Conservation (phyloP, 2,329 filamentous ascomycete genomes). For the Epichloe scottii region DNA sequence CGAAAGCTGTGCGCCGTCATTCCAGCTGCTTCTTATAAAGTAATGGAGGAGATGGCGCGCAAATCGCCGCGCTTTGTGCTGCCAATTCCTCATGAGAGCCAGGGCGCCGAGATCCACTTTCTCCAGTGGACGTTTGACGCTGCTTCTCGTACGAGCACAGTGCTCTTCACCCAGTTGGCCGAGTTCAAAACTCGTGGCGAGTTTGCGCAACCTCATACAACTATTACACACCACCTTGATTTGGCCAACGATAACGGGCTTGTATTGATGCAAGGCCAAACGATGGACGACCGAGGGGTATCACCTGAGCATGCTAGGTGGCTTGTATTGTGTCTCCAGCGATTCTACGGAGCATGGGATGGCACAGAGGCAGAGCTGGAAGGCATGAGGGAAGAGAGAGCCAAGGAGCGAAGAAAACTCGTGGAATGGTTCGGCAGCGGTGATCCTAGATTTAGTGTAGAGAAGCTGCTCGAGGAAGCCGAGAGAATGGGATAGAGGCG, state of each 20-base stretch:
- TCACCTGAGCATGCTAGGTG: conserved; percentile 73
- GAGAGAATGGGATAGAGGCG: conserved; percentile 54
- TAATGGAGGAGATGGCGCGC: conserved; percentile 59
- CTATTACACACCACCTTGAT: conserved; percentile 82
- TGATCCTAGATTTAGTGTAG: conserved; percentile 67
- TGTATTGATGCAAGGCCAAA: conserved; percentile 74
- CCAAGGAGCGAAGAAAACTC: conserved; percentile 52
- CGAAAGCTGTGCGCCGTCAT: conserved; percentile 76
- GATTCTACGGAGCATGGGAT: conserved; percentile 70
- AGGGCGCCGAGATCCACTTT: conserved; percentile 86
- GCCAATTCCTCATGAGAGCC: conserved; percentile 57
- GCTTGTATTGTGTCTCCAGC: conserved; percentile 84
- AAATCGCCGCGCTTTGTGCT: conserved; percentile 81
- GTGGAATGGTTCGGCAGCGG: conserved; percentile 73
- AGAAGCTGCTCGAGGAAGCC: conserved; percentile 76
- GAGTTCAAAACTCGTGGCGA: conserved; percentile 87
- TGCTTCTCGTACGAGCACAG: conserved; percentile 50
- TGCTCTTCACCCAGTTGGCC: conserved; percentile 88
- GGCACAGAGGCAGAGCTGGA: conserved; percentile 23
- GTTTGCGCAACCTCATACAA: conserved; percentile 85
- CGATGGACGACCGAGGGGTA: conserved; percentile 65
- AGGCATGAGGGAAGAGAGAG: conserved; percentile 39
- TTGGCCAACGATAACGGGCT: conserved; percentile 60
- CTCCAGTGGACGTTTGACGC: conserved; percentile 88
- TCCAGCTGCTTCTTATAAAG: conserved; percentile 57